A percentile compares a stretch with the other conserved stretches of the same genome.
Conservation (phyloP, 2,329 filamentous ascomycete species). For the Cryphonectria radicalis region DNA sequence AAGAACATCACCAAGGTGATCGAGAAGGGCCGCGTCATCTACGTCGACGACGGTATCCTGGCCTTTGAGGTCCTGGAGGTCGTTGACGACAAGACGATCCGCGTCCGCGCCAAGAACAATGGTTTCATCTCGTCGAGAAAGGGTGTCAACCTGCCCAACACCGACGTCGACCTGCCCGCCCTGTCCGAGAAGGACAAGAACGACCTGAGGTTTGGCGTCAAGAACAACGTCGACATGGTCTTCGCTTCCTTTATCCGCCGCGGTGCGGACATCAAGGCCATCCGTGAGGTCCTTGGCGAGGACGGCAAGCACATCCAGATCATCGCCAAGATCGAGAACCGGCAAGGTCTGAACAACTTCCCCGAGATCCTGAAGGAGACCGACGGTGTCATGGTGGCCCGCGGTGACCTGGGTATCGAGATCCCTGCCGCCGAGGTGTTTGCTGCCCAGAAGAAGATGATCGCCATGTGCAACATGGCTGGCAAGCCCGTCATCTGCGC, state of each 20-base stretch:
- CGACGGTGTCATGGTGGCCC: constrained; percentile 99
- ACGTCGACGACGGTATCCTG: constrained; percentile 97
- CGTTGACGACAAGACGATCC: constrained; percentile 85
- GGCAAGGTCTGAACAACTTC: constrained; percentile 99
- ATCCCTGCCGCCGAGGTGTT: constrained; percentile 98
- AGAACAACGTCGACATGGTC: constrained; percentile 99
- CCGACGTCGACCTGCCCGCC: constrained; percentile 95
- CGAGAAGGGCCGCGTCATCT: constrained; percentile 86
- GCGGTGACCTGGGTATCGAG: constrained; percentile 97
- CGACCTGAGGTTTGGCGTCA: constrained; percentile 92
- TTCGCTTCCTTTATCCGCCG: constrained; percentile 98
- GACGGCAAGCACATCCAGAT: constrained; percentile 97
- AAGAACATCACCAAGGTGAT: constrained; percentile 99
- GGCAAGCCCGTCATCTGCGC: constrained; percentile 99
- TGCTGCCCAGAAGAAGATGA: constrained; percentile 99
- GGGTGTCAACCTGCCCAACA: constrained; percentile 98
- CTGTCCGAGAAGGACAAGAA: constrained; percentile 98
- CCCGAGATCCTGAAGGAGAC: constrained; percentile 94
- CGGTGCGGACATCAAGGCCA: constrained; percentile 89
- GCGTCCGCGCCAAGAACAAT: constrained; percentile 90
- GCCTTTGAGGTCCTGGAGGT: constrained; percentile 93
- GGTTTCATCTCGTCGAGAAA: constrained; percentile 99
- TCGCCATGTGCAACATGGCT: constrained; percentile 99
- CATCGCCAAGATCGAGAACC: constrained; percentile 99
- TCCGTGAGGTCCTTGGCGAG: constrained; percentile 87